Conservation (phyloP, 345 rosid genomes). For the Gossypium stocksii region DNA sequence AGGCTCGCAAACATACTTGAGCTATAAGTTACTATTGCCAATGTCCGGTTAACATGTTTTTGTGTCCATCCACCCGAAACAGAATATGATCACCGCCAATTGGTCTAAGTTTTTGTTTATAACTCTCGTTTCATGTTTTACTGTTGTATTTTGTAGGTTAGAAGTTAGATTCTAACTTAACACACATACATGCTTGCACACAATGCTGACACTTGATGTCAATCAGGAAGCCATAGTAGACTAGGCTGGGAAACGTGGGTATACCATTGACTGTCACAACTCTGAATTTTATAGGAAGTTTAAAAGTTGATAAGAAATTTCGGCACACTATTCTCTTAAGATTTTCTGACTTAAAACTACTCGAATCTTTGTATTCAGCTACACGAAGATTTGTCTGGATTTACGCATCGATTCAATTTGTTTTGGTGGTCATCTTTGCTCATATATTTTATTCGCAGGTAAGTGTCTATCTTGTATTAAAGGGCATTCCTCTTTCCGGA, state of each 20-base stretch:
- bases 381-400: constrained; percentile 84
- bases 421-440: constrained; percentile 75
- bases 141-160: not conserved
- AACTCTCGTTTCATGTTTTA: not conserved
- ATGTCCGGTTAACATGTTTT: not conserved
- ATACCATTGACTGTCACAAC: not conserved
- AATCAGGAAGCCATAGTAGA: not conserved
- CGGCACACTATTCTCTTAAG: not conserved
- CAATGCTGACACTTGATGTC: not conserved
- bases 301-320: not conserved
- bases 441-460: constrained; percentile 83
- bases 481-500: not conserved
- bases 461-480: constrained; percentile 20
- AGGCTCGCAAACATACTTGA: constrained; percentile 17
- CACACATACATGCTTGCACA: not conserved
- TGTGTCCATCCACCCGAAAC: not conserved
- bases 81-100: not conserved
- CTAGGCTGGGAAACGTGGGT: not conserved
- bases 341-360: constrained; percentile 16
- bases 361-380: constrained; percentile 39
- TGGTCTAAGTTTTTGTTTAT: not conserved
- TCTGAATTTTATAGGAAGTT: not conserved
- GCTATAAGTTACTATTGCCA: not conserved
- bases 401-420: constrained; percentile 76
- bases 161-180: not conserved